Conservation (phyloP, 2,329 filamentous ascomycete species). For the Fusarium abutilonis region DNA sequence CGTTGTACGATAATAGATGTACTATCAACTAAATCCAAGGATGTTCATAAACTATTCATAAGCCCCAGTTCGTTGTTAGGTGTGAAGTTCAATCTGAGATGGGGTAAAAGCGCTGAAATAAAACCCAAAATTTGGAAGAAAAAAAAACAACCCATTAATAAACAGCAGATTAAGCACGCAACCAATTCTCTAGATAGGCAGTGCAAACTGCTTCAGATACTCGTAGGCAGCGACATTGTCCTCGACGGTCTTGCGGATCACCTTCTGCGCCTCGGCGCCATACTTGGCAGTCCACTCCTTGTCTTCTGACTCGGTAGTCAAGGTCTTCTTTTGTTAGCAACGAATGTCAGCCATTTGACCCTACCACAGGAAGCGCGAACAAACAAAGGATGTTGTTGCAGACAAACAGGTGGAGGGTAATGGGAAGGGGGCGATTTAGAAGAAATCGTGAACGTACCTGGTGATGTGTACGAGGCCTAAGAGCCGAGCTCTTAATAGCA, state of each 20-base stretch:
- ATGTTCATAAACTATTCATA: constrained; percentile 33
- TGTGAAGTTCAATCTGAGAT: constrained; percentile 29
- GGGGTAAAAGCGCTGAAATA: constrained; percentile 9
- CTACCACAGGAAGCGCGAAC: constrained; percentile 40
- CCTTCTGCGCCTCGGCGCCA: constrained; percentile 73
- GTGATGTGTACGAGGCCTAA: constrained; percentile 75
- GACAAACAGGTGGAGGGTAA: constrained; percentile 34
- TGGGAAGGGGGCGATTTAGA: constrained; percentile 12
- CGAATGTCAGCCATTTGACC: constrained; percentile 33
- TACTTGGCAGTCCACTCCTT: constrained; percentile 79
- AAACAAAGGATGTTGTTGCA: constrained; percentile 37
- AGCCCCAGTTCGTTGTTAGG: constrained; percentile 11
- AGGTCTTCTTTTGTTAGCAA: constrained; percentile 61
- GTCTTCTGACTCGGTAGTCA: constrained; percentile 73
- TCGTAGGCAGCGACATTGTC: constrained; percentile 80
- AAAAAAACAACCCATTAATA: constrained; percentile 6
- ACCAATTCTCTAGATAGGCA: constrained; percentile 27
- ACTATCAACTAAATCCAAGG: constrained; percentile 43
- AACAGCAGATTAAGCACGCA: constrained; percentile 12
- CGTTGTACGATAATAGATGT: constrained; percentile 47
- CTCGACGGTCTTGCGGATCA: constrained; percentile 76
- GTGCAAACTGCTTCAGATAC: constrained; percentile 77
- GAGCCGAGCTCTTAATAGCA: constrained; percentile 81
- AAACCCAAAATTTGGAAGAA: constrained; percentile 14
- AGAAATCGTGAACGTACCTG: constrained; percentile 58